Percentiles rank a stretch among this genome's conserved stretches.
Evolutionary conservation across 164 flowering plant species (phyloP).

Genomic region (Stephania cephalantha): DNA sequence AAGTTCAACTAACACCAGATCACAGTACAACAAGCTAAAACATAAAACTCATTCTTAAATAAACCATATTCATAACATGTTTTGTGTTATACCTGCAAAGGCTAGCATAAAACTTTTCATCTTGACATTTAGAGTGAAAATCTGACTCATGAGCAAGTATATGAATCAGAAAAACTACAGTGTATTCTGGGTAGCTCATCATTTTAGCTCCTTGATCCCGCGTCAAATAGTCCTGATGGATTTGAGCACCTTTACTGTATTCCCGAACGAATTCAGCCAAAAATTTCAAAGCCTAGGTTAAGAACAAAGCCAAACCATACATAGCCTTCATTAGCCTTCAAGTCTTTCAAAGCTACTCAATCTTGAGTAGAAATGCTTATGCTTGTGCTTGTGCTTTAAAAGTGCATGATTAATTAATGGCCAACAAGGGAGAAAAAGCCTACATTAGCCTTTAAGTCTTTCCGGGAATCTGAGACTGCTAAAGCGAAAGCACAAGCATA

Average conservation of each 20-base stretch:
- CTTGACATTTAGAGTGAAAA: constrained; percentile 52
- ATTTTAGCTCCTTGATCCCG: constrained; percentile 30
- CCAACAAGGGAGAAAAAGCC: constrained; percentile 12
- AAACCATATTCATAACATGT: neutral
- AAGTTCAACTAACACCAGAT: neutral
- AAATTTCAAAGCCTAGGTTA: constrained; percentile 52
- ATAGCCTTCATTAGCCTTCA: neutral
- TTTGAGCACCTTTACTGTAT: constrained; percentile 40
- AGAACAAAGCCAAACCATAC: constrained; percentile 2
- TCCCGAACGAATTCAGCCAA: constrained; percentile 62
- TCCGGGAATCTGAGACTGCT: constrained; percentile 45
- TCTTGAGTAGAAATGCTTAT: neutral
- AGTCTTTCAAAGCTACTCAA: neutral
- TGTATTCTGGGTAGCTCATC: constrained; percentile 56
- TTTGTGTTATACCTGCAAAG: constrained; percentile 49
- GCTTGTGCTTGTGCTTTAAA: neutral
- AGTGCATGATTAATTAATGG: neutral
- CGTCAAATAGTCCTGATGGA: constrained; percentile 24
- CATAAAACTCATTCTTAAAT: neutral
- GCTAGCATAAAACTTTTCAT: constrained; percentile 44
- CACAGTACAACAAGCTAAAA: neutral
- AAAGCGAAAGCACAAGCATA: constrained; percentile 88
- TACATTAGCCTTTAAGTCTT: constrained; percentile 55
- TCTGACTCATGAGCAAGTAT: constrained; percentile 69
- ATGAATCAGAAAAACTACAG: constrained; percentile 70